A percentile compares a stretch with the other conserved stretches of the same genome.
Evolutionary conservation across 164 flowering plant species (phyloP).

Genomic region (Tetrastigma voinierianum): DNA sequence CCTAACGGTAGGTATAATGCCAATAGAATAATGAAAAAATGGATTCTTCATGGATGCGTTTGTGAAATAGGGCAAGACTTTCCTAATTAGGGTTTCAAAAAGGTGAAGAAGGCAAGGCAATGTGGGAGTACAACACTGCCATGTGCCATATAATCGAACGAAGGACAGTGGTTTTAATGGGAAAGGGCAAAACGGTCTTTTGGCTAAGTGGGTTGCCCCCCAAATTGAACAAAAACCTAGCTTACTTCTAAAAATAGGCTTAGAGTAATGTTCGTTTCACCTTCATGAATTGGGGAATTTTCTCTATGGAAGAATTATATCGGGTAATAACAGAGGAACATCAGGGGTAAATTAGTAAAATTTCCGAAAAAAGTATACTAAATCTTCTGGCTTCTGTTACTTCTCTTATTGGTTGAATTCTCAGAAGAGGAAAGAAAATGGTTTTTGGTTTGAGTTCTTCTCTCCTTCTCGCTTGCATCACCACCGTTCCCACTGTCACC

Average conservation of each 20-base stretch:
- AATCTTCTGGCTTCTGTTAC: slow-evolving; percentile 12
- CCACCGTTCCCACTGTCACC: neutral
- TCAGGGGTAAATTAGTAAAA: neutral
- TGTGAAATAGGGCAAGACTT: too few relatives aligned
- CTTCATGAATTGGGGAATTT: too few relatives aligned
- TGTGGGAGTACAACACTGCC: too few relatives aligned
- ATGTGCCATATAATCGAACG: neutral
- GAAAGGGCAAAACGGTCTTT: neutral
- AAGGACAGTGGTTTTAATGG: neutral
- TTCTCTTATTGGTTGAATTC: slow-evolving; percentile 14
- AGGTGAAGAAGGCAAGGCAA: neutral
- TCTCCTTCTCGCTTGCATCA: slow-evolving; percentile 4
- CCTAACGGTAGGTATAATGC: too few relatives aligned
- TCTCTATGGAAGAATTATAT: too few relatives aligned
- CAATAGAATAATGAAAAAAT: too few relatives aligned
- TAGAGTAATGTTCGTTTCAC: too few relatives aligned
- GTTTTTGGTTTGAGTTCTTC: slow-evolving; percentile 5
- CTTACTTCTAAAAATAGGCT: slow-evolving; percentile 10
- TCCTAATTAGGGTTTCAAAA: neutral
- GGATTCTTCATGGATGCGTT: too few relatives aligned
- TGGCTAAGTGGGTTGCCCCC: neutral
- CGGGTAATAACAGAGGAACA: neutral
- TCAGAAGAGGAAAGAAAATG: slow-evolving; percentile 9
- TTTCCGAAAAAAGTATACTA: neutral
- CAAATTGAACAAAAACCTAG: slow-evolving; percentile 1